Conservation (phyloP, 2,329 filamentous ascomycete genomes). For the Arthroderma uncinatum region DNA sequence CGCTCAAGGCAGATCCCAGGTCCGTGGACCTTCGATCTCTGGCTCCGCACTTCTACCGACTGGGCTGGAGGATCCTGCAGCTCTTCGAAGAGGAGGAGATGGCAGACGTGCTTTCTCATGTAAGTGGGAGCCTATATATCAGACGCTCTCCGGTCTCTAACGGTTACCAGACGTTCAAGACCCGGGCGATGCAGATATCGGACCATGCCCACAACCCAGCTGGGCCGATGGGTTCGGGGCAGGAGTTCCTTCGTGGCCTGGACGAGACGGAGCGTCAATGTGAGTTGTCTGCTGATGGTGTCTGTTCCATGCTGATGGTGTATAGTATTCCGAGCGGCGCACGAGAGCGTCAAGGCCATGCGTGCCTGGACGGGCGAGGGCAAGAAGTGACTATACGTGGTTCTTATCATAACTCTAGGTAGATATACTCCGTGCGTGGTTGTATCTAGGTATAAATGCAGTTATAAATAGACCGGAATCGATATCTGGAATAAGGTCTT, state of each 20-base stretch:
- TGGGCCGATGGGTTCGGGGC: constrained; percentile 53
- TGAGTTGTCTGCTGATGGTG: constrained; percentile 26
- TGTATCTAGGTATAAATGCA: no score
- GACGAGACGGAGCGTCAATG: constrained; percentile 76
- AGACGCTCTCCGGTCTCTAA: no score
- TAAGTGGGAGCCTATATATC: constrained; percentile 19
- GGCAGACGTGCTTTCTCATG: constrained; percentile 54
- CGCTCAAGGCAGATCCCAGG: constrained; percentile 78
- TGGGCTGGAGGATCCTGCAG: constrained; percentile 76
- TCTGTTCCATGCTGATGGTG: constrained; percentile 9
- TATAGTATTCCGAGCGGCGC: constrained; percentile 57
- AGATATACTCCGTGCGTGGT: no score
- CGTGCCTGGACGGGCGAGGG: constrained; percentile 60
- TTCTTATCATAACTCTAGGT: no score
- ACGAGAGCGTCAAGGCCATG: constrained; percentile 59
- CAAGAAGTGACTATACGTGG: constrained; percentile 34
- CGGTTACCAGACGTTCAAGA: constrained; percentile 59
- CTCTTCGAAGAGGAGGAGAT: constrained; percentile 83
- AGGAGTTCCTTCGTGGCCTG: constrained; percentile 75
- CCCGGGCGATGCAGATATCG: constrained; percentile 68
- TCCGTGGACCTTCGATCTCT: constrained; percentile 74
- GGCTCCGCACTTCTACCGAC: constrained; percentile 75
- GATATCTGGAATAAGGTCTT: no score
- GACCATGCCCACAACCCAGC: constrained; percentile 80
- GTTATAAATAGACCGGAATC: no score